phyloP scores from a whole-genome alignment of 805 yeast genomes.

The Starmera caribaea region DNA sequence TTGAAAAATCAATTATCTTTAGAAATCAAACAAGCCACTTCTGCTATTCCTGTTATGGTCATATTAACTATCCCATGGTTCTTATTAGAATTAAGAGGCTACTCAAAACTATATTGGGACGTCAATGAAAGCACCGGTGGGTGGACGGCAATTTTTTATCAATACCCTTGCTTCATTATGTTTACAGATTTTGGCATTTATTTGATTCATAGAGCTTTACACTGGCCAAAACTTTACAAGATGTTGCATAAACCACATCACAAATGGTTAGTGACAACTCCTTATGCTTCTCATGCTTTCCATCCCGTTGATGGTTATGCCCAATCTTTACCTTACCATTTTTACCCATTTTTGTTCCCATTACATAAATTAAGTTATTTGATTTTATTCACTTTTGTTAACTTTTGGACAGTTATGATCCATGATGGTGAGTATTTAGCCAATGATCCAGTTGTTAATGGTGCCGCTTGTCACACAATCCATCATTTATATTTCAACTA shows the following conservation, averaged over 20 bases:
- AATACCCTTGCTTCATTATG: slow-evolving; percentile 71
- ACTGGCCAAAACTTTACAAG: slow-evolving; percentile 87
- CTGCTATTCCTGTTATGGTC: slow-evolving; percentile 89
- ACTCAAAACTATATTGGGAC: slow-evolving; percentile 66
- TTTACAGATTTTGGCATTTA: slow-evolving; percentile 94
- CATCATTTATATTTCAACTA: slow-evolving; percentile 97
- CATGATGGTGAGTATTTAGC: slow-evolving; percentile 96
- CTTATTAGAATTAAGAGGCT: slow-evolving; percentile 72
- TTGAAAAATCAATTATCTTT: slow-evolving; percentile 85
- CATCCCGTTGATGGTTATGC: slow-evolving; percentile 95
- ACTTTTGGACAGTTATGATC: slow-evolving; percentile 97
- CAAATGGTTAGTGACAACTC: slow-evolving; percentile 98
- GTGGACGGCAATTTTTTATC: slow-evolving; percentile 52
- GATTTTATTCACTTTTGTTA: slow-evolving; percentile 77
- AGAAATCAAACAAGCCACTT: slow-evolving; percentile 70
- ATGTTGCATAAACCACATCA: slow-evolving; percentile 92
- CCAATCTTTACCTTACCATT: slow-evolving; percentile 89
- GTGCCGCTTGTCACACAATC: slow-evolving; percentile 97
- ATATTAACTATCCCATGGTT: slow-evolving; percentile 85
- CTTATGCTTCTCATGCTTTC: slow-evolving; percentile 97
- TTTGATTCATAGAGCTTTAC: slow-evolving; percentile 84
- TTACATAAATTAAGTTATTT: slow-evolving; percentile 81
- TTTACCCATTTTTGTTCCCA: slow-evolving; percentile 88
- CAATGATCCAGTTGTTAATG: slow-evolving; percentile 88
- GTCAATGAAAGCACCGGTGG: slow-evolving; percentile 58